Evolutionary conservation across 2,329 filamentous ascomycete genomes (phyloP), one percentile per base, ranked within the genome.

Genomic region (Sphaerostilbella broomeana): DNA sequence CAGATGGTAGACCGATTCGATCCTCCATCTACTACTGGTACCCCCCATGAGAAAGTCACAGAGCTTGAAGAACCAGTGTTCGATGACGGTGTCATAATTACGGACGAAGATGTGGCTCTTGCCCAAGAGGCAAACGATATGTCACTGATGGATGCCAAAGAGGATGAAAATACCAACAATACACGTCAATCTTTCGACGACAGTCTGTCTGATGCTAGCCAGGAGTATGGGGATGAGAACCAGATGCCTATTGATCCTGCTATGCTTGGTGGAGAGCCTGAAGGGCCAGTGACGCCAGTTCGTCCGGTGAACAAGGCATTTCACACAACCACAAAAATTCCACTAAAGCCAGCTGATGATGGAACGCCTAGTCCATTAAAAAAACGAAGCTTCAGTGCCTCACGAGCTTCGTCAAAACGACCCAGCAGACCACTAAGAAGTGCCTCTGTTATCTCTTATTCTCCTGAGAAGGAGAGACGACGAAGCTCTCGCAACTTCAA

Each of bases 281-380:
- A 18, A 26, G 43, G 58, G 3, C 75, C 75, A 2, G 62, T 68
- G 6, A 84, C 81, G 2, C 81, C 81, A 0, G 62, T 27, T 16
- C 70, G 75, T 12, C 60, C 63, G 0, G 52, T 68, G n/a, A 63
- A 59, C n/a, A 68, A 69, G 40, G 50, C 54, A 3, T 75, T 82
- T 46, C 77, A 84, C 57, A 89, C 85, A 0, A 79, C 85, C 0
- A 84, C 81, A 18, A 89, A 88, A 61, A 77, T 89, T 4, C 84
- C 84, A 2, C 63, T 89, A 27, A 86, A 86, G 58, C 68, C 78
- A 4, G 79, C 79, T 17, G 81, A 77, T 51, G 61, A 84, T 54
- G 62, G 72, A 52, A 64, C 74, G 38, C 61, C 73, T 22, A 62
- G 65, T 41, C 58, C 68, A 44, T 48, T 61, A 31, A 75, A 71